Conservation (phyloP, 1,284 basidiomycete genomes). For the Puccinia novopanici region DNA sequence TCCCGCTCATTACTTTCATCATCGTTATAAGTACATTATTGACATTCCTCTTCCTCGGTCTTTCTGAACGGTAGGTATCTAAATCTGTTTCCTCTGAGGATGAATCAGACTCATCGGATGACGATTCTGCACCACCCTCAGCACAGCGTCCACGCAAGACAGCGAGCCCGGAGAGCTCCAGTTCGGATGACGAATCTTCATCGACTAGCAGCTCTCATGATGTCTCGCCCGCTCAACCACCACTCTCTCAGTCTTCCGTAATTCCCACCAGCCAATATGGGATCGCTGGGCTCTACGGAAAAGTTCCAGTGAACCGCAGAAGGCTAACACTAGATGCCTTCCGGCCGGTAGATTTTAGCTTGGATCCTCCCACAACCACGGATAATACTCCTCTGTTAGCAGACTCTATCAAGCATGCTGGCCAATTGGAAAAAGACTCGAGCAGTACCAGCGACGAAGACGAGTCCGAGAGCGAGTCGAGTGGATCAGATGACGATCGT, state of each 20-base stretch:
- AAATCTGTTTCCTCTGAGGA: conserved; percentile 25
- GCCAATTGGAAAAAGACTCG: background rate
- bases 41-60: background rate
- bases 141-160: background rate
- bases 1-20: too few species aligned
- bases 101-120: background rate
- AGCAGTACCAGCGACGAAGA: conserved; percentile 9
- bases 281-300: background rate
- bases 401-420: background rate
- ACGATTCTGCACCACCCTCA: conserved; percentile 19
- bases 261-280: background rate
- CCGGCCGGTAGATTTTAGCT: conserved; percentile 18
- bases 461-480: conserved; percentile 4
- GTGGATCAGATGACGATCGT: background rate
- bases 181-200: background rate
- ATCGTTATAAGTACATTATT: too few species aligned
- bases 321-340: conserved; percentile 21
- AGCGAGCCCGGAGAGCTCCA: conserved; percentile 3
- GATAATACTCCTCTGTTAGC: background rate
- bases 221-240: background rate
- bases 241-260: background rate
- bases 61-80: background rate
- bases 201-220: background rate
- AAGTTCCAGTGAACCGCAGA: background rate
- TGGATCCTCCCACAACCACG: background rate